Conservation (phyloP, 345 rosid species). For the Sisymbrium altissimum region DNA sequence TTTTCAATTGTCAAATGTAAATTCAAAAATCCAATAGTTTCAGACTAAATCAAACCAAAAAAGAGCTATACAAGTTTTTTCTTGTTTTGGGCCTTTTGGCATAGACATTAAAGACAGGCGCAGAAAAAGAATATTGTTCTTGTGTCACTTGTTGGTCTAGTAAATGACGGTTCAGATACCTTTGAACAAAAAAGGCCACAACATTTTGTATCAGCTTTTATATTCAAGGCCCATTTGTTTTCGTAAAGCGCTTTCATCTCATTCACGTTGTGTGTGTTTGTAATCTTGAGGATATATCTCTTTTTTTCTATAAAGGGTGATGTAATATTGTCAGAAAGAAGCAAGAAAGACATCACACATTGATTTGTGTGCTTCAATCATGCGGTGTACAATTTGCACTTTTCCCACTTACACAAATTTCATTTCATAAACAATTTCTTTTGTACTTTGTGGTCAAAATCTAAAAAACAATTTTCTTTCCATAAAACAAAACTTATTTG, state of each 20-base stretch:
- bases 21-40: background rate
- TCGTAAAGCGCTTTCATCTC: background rate
- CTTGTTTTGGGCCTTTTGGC: too few relatives aligned
- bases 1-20: background rate
- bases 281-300: background rate
- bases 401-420: background rate
- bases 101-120: background rate
- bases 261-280: background rate
- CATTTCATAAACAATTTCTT: background rate
- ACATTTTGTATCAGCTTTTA: background rate
- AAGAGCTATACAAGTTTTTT: background rate
- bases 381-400: conserved; percentile 23
- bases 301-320: background rate
- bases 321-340: background rate
- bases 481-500: background rate
- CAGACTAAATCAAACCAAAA: background rate
- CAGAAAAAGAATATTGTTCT: background rate
- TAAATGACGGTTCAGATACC: background rate
- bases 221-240: conserved; percentile 11
- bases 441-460: background rate
- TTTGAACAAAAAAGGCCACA: background rate
- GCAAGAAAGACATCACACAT: conserved; percentile 7
- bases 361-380: conserved; percentile 25
- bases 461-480: background rate
- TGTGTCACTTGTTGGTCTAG: background rate